Percentiles rank a stretch among this genome's conserved stretches.
Evolutionary conservation across 768 basidiomycete species (phyloP).

Genomic region (Asterophora parasitica): DNA sequence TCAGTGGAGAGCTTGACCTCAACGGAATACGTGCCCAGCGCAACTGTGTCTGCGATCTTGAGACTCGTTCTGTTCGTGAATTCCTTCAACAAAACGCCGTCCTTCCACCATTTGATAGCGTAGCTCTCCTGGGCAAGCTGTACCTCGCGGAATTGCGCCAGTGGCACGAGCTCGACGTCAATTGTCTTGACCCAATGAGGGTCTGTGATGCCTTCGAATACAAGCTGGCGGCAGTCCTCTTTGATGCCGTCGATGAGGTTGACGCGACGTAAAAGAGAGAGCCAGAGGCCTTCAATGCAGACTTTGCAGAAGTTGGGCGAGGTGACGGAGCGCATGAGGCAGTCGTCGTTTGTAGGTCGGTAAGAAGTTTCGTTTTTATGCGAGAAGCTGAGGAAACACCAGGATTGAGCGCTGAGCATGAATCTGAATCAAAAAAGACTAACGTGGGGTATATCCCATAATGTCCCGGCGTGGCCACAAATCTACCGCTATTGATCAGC

Average conservation of each 20-base stretch:
- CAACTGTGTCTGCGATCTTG: constrained; percentile 29
- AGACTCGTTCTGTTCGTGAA: constrained; percentile 50
- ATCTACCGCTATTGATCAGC: constrained; percentile 34
- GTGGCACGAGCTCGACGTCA: constrained; percentile 50
- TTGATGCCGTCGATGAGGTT: constrained; percentile 55
- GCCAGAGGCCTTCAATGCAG: constrained; percentile 73
- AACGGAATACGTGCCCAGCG: constrained; percentile 40
- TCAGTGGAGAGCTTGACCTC: constrained; percentile 49
- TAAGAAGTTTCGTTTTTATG: constrained; percentile 61
- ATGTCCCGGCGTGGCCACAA: constrained; percentile 49
- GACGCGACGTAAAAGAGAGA: constrained; percentile 53
- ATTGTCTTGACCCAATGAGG: constrained; percentile 29
- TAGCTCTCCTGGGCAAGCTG: constrained; percentile 42
- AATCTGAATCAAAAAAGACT: constrained; percentile 18
- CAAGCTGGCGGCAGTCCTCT: constrained; percentile 30
- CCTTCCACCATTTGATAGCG: constrained; percentile 50
- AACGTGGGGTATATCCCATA: constrained; percentile 75
- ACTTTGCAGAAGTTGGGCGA: constrained; percentile 70
- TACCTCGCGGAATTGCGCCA: constrained; percentile 51
- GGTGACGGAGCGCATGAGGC: constrained; percentile 73
- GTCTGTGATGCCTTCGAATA: not conserved
- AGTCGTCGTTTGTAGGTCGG: constrained; percentile 80
- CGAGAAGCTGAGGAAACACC: constrained; percentile 44
- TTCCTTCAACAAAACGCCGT: constrained; percentile 37
- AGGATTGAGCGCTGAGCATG: not conserved